Base-by-base conservation (phyloP, 2,329 filamentous ascomycete genomes). In the Sporothrix globosa region DNA sequence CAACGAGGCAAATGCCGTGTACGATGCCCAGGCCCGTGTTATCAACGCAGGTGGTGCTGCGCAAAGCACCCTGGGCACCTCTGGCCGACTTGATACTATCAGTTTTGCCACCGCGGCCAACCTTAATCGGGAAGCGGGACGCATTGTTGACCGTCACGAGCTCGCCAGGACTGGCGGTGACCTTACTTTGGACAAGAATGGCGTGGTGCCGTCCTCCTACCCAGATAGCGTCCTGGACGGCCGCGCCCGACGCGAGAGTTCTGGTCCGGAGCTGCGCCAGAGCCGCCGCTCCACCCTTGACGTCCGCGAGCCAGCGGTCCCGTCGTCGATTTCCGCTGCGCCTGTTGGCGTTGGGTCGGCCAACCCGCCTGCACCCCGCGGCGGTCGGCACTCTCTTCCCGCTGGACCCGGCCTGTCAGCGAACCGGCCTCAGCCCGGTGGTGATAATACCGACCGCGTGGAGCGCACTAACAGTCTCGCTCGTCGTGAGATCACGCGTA, bases 1-100 rank as follows among this genome's bases (percentile, higher is more conserved):
- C 0, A 89, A 90, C 73, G 85, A 87, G 73, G 78, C 77, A 1
- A 80, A 81, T 68, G 87, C 87, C 1, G 84, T 87, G 0, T 78
- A 77, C 9, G 83, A 87, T 27, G 86, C 85, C 0, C 84, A 77
- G 71, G 69, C 76, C 7, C 78, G 76, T 24, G 76, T 77, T 13
- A 69, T 74, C 17, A 72, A 71, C 24, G 71, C 71, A 0, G 73
- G 73, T n/a, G 73, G 73, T 14, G 68, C n/a, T 5, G 65, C 73
- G 0, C 73, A 74, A 46, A 74, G 73, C 69, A 74, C 73, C 9
- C 70, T 74, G 11, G 73, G 73, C 27, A 74, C 73, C 6, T 41
- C 72, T 4, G 73, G 73, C 50, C 27, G 73, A 6, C 68, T 71
- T 1, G 72, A 74, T 50, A 72, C 73, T 4, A 73, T 74, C 54